phyloP scores from a whole-genome alignment of 2,329 filamentous ascomycete species.

The Helotiales sp. region DNA sequence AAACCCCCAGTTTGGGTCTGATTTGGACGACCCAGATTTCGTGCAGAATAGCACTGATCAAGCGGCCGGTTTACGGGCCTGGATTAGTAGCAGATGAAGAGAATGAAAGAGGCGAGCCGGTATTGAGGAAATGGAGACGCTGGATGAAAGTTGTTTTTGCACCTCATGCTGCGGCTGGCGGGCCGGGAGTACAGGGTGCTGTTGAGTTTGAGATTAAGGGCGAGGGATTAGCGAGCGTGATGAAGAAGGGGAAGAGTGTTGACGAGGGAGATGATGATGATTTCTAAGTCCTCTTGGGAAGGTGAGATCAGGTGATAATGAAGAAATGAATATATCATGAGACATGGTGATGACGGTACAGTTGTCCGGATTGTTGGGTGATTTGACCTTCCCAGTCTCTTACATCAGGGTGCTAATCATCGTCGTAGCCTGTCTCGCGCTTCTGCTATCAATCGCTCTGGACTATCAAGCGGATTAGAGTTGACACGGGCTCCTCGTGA shows the following conservation, averaged over 20 bases:
- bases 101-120: constrained; percentile 50
- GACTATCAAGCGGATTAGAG: not conserved
- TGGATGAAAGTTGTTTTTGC: constrained; percentile 92
- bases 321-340: not conserved
- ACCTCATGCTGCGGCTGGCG: constrained; percentile 67
- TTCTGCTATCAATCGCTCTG: not conserved
- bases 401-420: not conserved
- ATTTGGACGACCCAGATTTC: constrained; percentile 92
- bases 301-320: not conserved
- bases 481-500: too few relatives aligned
- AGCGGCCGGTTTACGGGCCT: constrained; percentile 60
- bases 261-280: constrained; percentile 23
- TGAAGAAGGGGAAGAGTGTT: constrained; percentile 14
- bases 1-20: constrained; percentile 85
- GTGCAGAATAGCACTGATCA: constrained; percentile 80
- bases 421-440: not conserved
- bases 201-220: constrained; percentile 78
- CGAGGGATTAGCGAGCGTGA: constrained; percentile 58
- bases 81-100: constrained; percentile 45
- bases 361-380: not conserved
- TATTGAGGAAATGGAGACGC: constrained; percentile 67
- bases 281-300: not conserved
- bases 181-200: constrained; percentile 54
- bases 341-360: not conserved
- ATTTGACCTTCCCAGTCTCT: not conserved